Evolutionary conservation across 495 filamentous ascomycete species (phyloP), one percentile per base, ranked within the genome.

Genomic region (Neurospora tetraspora): DNA sequence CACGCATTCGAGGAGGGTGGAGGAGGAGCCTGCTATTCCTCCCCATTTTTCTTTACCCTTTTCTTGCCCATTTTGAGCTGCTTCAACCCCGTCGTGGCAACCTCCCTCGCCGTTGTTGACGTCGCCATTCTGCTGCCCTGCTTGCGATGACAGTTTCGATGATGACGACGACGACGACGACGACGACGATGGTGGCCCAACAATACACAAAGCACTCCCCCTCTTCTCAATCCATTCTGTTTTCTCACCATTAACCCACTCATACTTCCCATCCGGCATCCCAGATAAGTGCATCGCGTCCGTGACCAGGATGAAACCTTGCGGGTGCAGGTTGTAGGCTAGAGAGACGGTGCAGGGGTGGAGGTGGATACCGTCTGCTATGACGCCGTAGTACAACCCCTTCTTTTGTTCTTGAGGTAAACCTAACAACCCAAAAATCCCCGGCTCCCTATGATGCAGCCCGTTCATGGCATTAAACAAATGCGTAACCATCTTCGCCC

Each of bases 401-500:
- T 42, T 34, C 1, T 37, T 20, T 10, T 23, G 39, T 14, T 47
- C 6, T 42, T 85, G 83, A 9, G 85, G 80, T 7, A 76, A 74
- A 20, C 88, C 89, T 4, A 34, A 34, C 31, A 34, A 34, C 3
- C 31, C 31, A 3, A 34, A 31, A 31, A 31, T 2, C 27, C 27
- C 27, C 27, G 27, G 27, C 27, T 31, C 27, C 27, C 27, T 31
- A 31, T 31, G 27, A 31, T 31, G 27, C 27, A 31, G 27, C 27
- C 27, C 27, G 27, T 31, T 5, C 93, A 96, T 96, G 18, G 93
- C 93, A 77, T 97, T 96, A 86, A 96, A 97, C 3, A 96, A 85
- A 77, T 97, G 93, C 2, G 93, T 97, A 40, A 96, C 88, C 92
- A 93, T 94, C 38, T 85, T 92, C 2, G 91, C 92, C 59, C 93